phyloP scores from a whole-genome alignment of 306 rosid species.

The Casuarina glauca region DNA sequence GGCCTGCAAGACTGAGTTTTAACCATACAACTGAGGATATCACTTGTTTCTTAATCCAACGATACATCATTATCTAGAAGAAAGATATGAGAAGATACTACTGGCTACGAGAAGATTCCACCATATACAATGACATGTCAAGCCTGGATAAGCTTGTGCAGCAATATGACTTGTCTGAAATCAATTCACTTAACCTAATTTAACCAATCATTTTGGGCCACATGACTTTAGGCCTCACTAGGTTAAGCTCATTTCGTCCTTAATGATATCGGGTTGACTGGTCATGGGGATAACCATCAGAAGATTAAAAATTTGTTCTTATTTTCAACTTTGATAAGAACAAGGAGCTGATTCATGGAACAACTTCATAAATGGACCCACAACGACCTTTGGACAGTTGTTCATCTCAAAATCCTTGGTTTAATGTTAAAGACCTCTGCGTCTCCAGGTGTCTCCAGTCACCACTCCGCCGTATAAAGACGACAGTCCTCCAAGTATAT shows the following conservation, averaged over 20 bases:
- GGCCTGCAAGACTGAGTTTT: neutral
- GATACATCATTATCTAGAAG: neutral
- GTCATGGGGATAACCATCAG: neutral
- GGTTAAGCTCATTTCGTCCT: no score
- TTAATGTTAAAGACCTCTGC: neutral
- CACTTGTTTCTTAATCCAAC: neutral
- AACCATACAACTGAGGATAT: neutral
- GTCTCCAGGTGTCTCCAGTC: neutral
- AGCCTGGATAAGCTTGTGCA: neutral
- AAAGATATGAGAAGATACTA: neutral
- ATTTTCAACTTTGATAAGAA: neutral
- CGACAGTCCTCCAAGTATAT: neutral
- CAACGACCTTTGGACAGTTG: neutral
- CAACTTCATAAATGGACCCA: neutral
- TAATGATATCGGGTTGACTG: neutral
- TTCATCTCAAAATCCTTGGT: neutral
- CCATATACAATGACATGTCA: neutral
- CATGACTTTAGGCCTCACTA: neutral
- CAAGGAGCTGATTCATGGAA: neutral
- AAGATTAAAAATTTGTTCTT: neutral
- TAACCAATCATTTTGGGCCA: neutral
- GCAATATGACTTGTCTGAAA: neutral
- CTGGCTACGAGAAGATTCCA: neutral
- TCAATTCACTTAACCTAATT: neutral
- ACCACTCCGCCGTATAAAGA: no score